Evolutionary conservation across 2,329 filamentous ascomycete genomes (phyloP), one percentile per base, ranked within the genome.

Genomic region (Penicillium nordicum): DNA sequence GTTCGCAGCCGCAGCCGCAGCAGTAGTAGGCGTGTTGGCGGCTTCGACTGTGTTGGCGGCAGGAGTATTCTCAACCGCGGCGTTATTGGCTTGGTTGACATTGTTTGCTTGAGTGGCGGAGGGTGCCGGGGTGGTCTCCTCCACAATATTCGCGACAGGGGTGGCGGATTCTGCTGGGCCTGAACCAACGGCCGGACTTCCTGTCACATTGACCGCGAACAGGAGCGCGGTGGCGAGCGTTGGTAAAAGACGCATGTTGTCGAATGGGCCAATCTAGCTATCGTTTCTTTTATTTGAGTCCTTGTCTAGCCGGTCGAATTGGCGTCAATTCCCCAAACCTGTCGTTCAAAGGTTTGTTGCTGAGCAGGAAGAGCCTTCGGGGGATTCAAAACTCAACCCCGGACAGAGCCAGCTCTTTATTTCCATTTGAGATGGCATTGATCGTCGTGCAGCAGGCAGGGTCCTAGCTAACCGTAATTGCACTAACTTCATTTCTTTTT

Each of bases 181-280:
- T 16, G 62, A 58, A 16, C 42, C 30, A 23, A 44, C 63, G 38
- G 60, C 56, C 9, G 62, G 60, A 10, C 60, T 62, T 50, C 63
- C 63, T 40, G 53, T 52, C 45, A 63, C 63, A 43, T 63, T 60
- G 42, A 51, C 45, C 38, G 63, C 57, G 48, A 66, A 57, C 46
- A 66, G 48, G 21, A 57, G 54, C 18, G 63, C 62, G 38, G 63
- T 65, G 32, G 62, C 57, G 16, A 66, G 27, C 41, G 63, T 61
- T 43, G 63, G 63, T 57, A 66, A 55, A 44, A 66, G 63, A 63
- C 63, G 63, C 63, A 66, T 66, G 14, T 38, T 64, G 57, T 54
- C 32, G 30, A 46, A 30, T 54, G 32, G 21, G 21, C 29, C 37
- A 5, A 45, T 43, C 47, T 51, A 18, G 46, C 25, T 25, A 11